Base-by-base conservation (phyloP, 164 flowering plant species). In the Vitis riparia region DNA sequence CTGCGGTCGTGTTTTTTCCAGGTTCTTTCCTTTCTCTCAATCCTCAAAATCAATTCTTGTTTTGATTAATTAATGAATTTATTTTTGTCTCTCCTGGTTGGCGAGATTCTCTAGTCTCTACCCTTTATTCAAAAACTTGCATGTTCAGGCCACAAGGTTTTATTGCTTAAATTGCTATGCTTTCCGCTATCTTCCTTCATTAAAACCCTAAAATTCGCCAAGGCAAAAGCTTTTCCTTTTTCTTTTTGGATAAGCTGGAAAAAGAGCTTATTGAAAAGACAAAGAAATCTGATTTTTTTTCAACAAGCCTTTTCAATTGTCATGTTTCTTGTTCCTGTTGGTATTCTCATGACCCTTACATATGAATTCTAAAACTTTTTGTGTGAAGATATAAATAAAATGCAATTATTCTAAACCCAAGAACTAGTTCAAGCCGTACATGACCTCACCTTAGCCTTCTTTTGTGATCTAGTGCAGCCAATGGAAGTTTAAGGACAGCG, bases 1-100 rank as follows among this genome's bases (percentile, higher is more conserved):
- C 75, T 94, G 98, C 64, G 98, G 98, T 79, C 91, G 97, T 5
- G 98, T 94, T 8, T 94, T 94, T 74, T 94, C 98, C 77, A 94
- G 98, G 98, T 94, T 37, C 44, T 44, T 27, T 15, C 30, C 3
- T 8, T 13, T 51, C 13, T 14, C 16, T 7, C 14, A 47, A 2
- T 48, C 49, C 53, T 58, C n/a, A 16, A 51, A 19, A 19, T 67
- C 15, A 23, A 65, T 30, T 13, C 8, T 55, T 50, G 53, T n/a
- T 9, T 37, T 37, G 44, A 37, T 37, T 37, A 3, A 37, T 37
- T 37, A 37, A 37, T 3, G 44, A 37, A 2, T 37, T 37, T 37
- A 37, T 27, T 16, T 56, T 55, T 4, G 37, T 37, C 56, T 70
- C 56, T 65, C 49, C 15, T 17, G 53, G 19, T 48, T 48, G 1